These are phyloP conservation scores for Colletotrichum tropicale DNA, from an alignment of 2,329 filamentous ascomycete genomes.

Conservation along the genomic window DNA sequence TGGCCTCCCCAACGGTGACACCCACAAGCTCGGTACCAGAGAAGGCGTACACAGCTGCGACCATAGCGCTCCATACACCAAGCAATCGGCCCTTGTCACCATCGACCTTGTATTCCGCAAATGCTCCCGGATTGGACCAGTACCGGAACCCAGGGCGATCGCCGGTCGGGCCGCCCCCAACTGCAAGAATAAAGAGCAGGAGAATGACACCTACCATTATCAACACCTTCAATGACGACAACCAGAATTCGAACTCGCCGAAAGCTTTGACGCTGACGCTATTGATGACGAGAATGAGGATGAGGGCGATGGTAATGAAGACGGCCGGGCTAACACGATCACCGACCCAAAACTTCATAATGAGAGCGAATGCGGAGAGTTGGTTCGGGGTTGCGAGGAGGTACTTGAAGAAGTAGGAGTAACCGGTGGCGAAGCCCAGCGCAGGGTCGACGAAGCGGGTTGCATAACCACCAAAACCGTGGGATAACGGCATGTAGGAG, in stretches of 20 bases:
- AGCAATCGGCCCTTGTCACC: constrained; percentile 41
- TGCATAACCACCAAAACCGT: constrained; percentile 67
- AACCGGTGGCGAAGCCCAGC: constrained; percentile 10
- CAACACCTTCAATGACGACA: constrained; percentile 48
- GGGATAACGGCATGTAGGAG: constrained; percentile 30
- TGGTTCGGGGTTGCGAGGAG: constrained; percentile 37
- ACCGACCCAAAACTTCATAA: constrained; percentile 15
- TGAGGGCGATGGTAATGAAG: constrained; percentile 14
- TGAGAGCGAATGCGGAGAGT: constrained; percentile 40
- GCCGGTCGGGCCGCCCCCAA: constrained; percentile 41
- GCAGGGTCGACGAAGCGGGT: constrained; percentile 61
- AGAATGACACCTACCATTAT: constrained; percentile 45
- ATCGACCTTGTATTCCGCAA: constrained; percentile 37
- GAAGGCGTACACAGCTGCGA: constrained; percentile 43
- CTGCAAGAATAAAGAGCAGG: constrained; percentile 39
- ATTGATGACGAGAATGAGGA: constrained; percentile 44
- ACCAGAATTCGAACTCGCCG: constrained; percentile 44
- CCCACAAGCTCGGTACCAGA: constrained; percentile 69
- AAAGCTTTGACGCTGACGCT: constrained; percentile 45
- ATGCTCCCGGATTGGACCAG: constrained; percentile 48
- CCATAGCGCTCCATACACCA: constrained; percentile 41
- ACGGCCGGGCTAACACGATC: constrained; percentile 9
- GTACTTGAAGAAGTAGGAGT: constrained; percentile 14
- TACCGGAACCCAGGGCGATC: constrained; percentile 46
- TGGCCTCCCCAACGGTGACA: constrained; percentile 71